Evolutionary conservation across 768 basidiomycete genomes (phyloP), one percentile per base, ranked within the genome.

Genomic region (Russula brevipes): DNA sequence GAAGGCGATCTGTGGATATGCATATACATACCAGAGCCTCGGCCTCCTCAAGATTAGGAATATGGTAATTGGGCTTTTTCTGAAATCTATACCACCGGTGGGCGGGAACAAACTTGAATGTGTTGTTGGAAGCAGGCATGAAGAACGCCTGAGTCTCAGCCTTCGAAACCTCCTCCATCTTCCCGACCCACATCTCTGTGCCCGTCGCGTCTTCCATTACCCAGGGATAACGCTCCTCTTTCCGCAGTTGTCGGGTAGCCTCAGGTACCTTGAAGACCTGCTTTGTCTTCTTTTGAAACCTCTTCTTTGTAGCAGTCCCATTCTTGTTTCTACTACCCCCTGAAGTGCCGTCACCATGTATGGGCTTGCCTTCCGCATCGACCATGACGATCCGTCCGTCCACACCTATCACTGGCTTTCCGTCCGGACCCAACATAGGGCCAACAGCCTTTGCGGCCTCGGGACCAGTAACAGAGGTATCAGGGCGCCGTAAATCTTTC

Each of bases 61-160:
- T 76, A 70, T 84, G 81, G 69, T 91, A 85, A 69, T 85, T 87
- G 47, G 89, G 81, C 68, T 85, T 86, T 79, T 91, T 92, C 76
- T 90, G 90, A 72, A 94, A 94, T 74, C 91, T 92, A 80, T 94
- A 95, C 89, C 90, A 94, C 49, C 92, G 81, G 72, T 91, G 85
- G 5, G 90, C 85, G 14, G 91, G 88, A 11, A 95, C 87, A 74
- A 94, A 92, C 71, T 90, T 87, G 80, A 95, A 94, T 44, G 86
- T 80, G 61, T 91, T 85, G 69, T 86, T 85, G 59, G 85, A 85
- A 16, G 87, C 85, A 39, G 89, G 88, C 85, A 92, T 89, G 74
- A 94, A 88, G 75, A 93, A 85, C 6, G 85, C 90, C 66, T 89
- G 84, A 8, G 86, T 88, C 69, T 84, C 83, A 31, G 83, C 80